Percentiles rank a stretch among this genome's conserved stretches.
Conservation (phyloP, 1,139 yeast species). For the Blastobotrys arbuscula region DNA sequence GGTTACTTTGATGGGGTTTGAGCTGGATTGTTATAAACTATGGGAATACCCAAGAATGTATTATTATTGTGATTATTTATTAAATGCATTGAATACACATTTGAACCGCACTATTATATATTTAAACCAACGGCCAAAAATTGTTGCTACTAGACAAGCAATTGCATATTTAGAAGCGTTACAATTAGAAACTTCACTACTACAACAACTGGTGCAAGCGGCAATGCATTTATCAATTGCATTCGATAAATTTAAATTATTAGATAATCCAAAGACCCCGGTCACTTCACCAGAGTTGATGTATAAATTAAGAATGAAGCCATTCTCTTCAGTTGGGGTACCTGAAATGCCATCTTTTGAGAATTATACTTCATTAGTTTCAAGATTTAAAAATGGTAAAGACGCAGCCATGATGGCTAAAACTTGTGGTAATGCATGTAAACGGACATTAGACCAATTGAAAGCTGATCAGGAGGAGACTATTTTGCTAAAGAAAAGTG, state of each 20-base stretch:
- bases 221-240: slow-evolving; percentile 39
- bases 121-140: slow-evolving; percentile 35
- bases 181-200: slow-evolving; percentile 36
- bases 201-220: slow-evolving; percentile 38
- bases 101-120: slow-evolving; percentile 45
- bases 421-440: slow-evolving; percentile 18
- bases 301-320: slow-evolving; percentile 70
- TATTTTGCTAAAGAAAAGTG: slow-evolving; percentile 29
- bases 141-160: slow-evolving; percentile 12
- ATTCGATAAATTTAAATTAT: slow-evolving; percentile 34
- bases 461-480: slow-evolving; percentile 24
- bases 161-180: slow-evolving; percentile 28
- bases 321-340: slow-evolving; percentile 77
- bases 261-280: slow-evolving; percentile 35
- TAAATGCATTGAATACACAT: slow-evolving; percentile 46
- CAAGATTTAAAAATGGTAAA: slow-evolving; percentile 3
- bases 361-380: slow-evolving; percentile 13
- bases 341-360: slow-evolving; percentile 57
- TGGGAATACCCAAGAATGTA: slow-evolving; percentile 67
- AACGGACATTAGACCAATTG: slow-evolving; percentile 22
- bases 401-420: slow-evolving; percentile 20
- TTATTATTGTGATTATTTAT: slow-evolving; percentile 58
- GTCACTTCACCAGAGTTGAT: slow-evolving; percentile 45
- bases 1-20: slow-evolving; percentile 69
- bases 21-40: slow-evolving; percentile 63